Conservation (phyloP, 805 yeast genomes). For the Pichia manshurica region DNA sequence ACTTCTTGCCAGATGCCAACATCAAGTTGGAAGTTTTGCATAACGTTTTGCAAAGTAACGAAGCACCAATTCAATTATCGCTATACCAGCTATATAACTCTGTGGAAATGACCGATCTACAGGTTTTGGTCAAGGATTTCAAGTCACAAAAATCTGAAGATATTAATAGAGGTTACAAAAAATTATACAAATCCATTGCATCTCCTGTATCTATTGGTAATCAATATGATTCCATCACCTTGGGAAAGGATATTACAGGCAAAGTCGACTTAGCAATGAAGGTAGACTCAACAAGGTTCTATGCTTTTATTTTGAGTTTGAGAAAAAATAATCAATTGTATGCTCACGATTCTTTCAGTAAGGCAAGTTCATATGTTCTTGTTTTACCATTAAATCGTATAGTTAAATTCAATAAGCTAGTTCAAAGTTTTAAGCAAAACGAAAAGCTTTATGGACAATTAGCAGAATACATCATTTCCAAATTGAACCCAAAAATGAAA, state of each 20-base stretch:
- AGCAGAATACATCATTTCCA: slow-evolving; percentile 18
- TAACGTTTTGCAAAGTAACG: slow-evolving; percentile 30
- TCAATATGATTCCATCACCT: slow-evolving; percentile 23
- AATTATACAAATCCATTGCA: slow-evolving; percentile 17
- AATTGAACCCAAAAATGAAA: slow-evolving; percentile 5
- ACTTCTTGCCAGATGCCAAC: slow-evolving; percentile 28
- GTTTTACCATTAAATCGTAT: slow-evolving; percentile 37
- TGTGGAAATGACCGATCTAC: slow-evolving; percentile 30
- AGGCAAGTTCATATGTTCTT: slow-evolving; percentile 37
- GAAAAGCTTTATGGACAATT: slow-evolving; percentile 24
- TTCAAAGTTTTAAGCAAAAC: slow-evolving; percentile 26
- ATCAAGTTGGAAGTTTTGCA: slow-evolving; percentile 33
- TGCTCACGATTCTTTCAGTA: slow-evolving; percentile 18
- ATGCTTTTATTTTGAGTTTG: slow-evolving; percentile 45
- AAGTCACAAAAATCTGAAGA: slow-evolving; percentile 17
- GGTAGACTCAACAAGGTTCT: slow-evolving; percentile 27
- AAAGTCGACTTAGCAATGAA: slow-evolving; percentile 12
- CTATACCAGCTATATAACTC: slow-evolving; percentile 35
- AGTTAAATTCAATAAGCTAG: slow-evolving; percentile 30
- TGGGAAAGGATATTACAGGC: slow-evolving; percentile 27
- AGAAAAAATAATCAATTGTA: slow-evolving; percentile 41
- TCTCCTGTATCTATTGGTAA: slow-evolving; percentile 23
- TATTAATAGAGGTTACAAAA: slow-evolving; percentile 25
- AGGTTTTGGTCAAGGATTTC: slow-evolving; percentile 22
- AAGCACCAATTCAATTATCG: slow-evolving; percentile 39